Percentiles rank a stretch among this genome's conserved stretches.
phyloP scores from a whole-genome alignment of 441 rosid genomes.

The Gossypium davidsonii region DNA sequence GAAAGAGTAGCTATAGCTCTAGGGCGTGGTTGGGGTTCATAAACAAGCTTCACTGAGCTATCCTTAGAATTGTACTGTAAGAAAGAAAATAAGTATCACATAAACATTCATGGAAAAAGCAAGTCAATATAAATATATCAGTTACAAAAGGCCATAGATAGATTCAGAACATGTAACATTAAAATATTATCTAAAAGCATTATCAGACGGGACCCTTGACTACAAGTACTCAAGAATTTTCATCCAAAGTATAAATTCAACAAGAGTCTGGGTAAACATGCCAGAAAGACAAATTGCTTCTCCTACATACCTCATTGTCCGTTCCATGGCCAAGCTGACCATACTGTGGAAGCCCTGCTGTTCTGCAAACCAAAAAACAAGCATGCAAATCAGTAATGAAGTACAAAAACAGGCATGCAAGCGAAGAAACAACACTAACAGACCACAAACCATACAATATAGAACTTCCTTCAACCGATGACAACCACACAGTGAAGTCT shows the following conservation, averaged over 20 bases:
- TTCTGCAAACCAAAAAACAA: conserved; percentile 42
- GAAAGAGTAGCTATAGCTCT: conserved; percentile 67
- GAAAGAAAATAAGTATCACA: conserved; percentile 12
- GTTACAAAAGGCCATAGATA: not conserved
- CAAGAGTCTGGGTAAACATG: not conserved
- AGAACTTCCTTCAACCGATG: conserved; percentile 83
- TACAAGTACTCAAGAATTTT: not conserved
- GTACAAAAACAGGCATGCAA: not conserved
- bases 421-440: conserved; percentile 8
- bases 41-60: conserved; percentile 78
- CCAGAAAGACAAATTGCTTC: not conserved
- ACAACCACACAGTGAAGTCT: conserved; percentile 86
- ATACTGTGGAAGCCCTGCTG: conserved; percentile 80
- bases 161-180: not conserved
- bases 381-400: conserved; percentile 20
- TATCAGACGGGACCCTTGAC: not conserved
- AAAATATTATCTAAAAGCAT: not conserved
- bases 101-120: not conserved
- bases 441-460: conserved; percentile 71
- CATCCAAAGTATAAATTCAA: not conserved
- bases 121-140: not conserved
- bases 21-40: conserved; percentile 91
- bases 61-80: conserved; percentile 86
- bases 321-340: conserved; percentile 86
- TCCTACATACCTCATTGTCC: conserved; percentile 55